Conservation (phyloP, 176 grass and related monocot genomes). For the Tillandsia leiboldiana region DNA sequence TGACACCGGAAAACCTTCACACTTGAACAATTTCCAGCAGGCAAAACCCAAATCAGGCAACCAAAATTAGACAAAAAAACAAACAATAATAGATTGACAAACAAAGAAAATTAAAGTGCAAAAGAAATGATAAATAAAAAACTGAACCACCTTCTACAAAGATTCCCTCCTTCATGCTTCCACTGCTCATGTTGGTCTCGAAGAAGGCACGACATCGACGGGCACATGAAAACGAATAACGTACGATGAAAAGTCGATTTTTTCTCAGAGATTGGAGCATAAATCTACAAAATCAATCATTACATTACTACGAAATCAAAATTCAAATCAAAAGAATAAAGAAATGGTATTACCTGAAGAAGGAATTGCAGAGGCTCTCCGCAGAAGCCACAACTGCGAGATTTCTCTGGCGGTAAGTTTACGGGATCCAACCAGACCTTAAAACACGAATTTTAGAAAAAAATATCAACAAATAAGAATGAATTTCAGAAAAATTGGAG, state of each 20-base stretch:
- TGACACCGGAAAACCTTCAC: constrained; percentile 84
- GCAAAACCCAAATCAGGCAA: constrained; percentile 19
- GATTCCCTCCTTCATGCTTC: constrained; percentile 45
- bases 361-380: constrained; percentile 70
- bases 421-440: constrained; percentile 77
- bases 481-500: constrained; percentile 1
- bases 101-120: background rate
- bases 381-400: constrained; percentile 51
- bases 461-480: background rate
- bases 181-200: constrained; percentile 88
- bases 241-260: constrained; percentile 65
- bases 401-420: constrained; percentile 47
- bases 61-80: background rate
- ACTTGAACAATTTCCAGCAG: constrained; percentile 28
- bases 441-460: background rate
- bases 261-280: constrained; percentile 46
- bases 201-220: constrained; percentile 68
- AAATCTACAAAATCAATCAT: constrained; percentile 35
- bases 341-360: constrained; percentile 48
- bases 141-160: constrained; percentile 47
- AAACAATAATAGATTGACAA: background rate
- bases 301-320: background rate
- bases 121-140: background rate
- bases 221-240: constrained; percentile 78
- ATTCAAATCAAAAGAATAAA: background rate